Evolutionary conservation across 495 filamentous ascomycete species (phyloP).

Genomic region (Xylaria venustula): DNA sequence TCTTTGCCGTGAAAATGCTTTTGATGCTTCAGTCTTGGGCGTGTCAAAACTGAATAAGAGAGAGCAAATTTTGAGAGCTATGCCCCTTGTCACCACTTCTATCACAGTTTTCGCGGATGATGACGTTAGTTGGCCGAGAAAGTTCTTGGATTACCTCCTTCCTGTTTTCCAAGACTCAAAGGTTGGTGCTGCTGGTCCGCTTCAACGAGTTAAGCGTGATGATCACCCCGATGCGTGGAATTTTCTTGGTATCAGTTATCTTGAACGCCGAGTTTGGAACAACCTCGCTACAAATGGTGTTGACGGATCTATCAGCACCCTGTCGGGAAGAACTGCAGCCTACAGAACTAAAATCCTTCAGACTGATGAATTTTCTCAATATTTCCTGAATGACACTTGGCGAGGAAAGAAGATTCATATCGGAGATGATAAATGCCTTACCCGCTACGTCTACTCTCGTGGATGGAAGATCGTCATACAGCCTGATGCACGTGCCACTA

Average conservation of each 20-base stretch:
- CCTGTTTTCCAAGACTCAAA: slow-evolving; percentile 77
- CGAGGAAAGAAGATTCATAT: slow-evolving; percentile 72
- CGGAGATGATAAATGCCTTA: slow-evolving; percentile 84
- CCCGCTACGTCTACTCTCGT: slow-evolving; percentile 74
- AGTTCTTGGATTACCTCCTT: slow-evolving; percentile 76
- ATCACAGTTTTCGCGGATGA: slow-evolving; percentile 85
- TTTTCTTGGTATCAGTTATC: slow-evolving; percentile 78
- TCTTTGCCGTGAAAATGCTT: slow-evolving; percentile 38
- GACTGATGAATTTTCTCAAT: slow-evolving; percentile 67
- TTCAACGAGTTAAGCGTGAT: slow-evolving; percentile 72
- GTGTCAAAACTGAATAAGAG: slow-evolving; percentile 66
- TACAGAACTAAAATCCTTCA: slow-evolving; percentile 81
- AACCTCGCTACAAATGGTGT: slow-evolving; percentile 82
- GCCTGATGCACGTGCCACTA: slow-evolving; percentile 68
- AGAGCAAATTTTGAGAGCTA: slow-evolving; percentile 76
- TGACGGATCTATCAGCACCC: slow-evolving; percentile 82
- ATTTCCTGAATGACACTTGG: slow-evolving; percentile 72
- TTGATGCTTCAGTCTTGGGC: slow-evolving; percentile 43
- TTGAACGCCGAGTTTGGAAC: slow-evolving; percentile 84
- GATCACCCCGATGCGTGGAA: slow-evolving; percentile 59
- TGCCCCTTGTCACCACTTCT: slow-evolving; percentile 69
- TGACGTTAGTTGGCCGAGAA: slow-evolving; percentile 80
- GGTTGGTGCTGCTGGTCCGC: slow-evolving; percentile 80
- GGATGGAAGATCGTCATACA: slow-evolving; percentile 77
- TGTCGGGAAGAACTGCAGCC: slow-evolving; percentile 82